These are phyloP conservation scores for Penicillium lagena DNA, from an alignment of 495 filamentous ascomycete species.

Conservation along the genomic window DNA sequence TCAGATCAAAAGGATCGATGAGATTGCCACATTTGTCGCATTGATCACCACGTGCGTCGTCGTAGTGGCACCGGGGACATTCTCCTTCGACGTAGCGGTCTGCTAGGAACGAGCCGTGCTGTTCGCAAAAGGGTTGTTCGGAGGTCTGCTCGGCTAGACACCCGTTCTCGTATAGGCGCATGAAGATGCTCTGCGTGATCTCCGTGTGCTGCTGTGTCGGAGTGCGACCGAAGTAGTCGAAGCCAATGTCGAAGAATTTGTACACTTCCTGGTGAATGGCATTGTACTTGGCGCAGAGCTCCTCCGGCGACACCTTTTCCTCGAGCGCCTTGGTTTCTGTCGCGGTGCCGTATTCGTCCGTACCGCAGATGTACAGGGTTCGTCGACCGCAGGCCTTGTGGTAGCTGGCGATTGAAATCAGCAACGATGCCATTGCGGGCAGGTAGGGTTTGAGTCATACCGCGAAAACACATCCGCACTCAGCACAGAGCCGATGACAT, in stretches of 20 bases:
- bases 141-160: slow-evolving; percentile 73
- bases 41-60: slow-evolving; percentile 77
- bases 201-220: slow-evolving; percentile 76
- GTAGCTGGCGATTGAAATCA: slow-evolving; percentile 47
- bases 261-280: slow-evolving; percentile 78
- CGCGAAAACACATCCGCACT: slow-evolving; percentile 71
- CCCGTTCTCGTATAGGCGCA: slow-evolving; percentile 69
- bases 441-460: slow-evolving; percentile 30
- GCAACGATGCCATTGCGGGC: background rate
- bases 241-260: slow-evolving; percentile 80
- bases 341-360: slow-evolving; percentile 78
- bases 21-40: slow-evolving; percentile 83
- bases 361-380: slow-evolving; percentile 51
- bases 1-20: slow-evolving; percentile 66
- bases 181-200: slow-evolving; percentile 82
- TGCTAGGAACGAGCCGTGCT: slow-evolving; percentile 78
- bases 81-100: slow-evolving; percentile 92
- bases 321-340: slow-evolving; percentile 77
- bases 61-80: slow-evolving; percentile 73
- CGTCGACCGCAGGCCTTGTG: slow-evolving; percentile 60
- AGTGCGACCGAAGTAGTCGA: slow-evolving; percentile 82
- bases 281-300: slow-evolving; percentile 83
- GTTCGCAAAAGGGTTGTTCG: slow-evolving; percentile 78
- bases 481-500: slow-evolving; percentile 86
- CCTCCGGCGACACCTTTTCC: slow-evolving; percentile 60